Evolutionary conservation across 495 filamentous ascomycete species (phyloP), one percentile per base, ranked within the genome.

Genomic region (Staphylotrichum tortipilum): DNA sequence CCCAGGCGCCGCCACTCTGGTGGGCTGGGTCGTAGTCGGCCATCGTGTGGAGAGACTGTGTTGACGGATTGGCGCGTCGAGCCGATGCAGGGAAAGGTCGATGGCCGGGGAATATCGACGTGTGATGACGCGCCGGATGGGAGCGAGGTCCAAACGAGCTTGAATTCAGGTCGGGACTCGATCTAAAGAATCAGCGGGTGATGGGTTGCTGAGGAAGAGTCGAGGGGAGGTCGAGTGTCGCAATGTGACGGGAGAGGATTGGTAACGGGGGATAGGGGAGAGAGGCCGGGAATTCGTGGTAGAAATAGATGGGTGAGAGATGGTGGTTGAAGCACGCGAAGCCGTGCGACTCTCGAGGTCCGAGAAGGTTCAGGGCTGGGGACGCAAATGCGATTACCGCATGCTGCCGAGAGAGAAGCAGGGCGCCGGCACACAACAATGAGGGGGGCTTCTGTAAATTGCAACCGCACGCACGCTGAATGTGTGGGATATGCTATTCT

Each of bases 1-100:
- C 58, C 71, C 70, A 74, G 40, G 59, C 63, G 34, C 55, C 64
- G 28, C 26, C 10, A n/a, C 61, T 59, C 52, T 60, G 67, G 56
- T 54, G 50, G 23, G 60, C 48, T 49, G 62, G 59, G 30, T 59
- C 57, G 52, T 64, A 66, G 22, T 68, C 69, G 49, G 66, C 65
- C 70, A 73, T 70, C 30, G 46, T 61, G 39, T 24, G 18, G 28
- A 35, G 14, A 7, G 18, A 33, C 35, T 26, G 40, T 11, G n/a
- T n/a, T n/a, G n/a, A n/a, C n/a, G n/a, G n/a, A n/a, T n/a, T n/a
- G n/a, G n/a, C n/a, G n/a, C n/a, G n/a, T 19, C 17, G 23, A 7
- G 6, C 19, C 5, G 28, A 34, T 37, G 23, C 24, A 12, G 41
- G 8, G 12, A 31, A 26, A 18, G 9, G 7, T 31, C 29, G 29